Evolutionary conservation across 1,139 yeast species (phyloP).

Genomic region (Saccharomyces hybrid): DNA sequence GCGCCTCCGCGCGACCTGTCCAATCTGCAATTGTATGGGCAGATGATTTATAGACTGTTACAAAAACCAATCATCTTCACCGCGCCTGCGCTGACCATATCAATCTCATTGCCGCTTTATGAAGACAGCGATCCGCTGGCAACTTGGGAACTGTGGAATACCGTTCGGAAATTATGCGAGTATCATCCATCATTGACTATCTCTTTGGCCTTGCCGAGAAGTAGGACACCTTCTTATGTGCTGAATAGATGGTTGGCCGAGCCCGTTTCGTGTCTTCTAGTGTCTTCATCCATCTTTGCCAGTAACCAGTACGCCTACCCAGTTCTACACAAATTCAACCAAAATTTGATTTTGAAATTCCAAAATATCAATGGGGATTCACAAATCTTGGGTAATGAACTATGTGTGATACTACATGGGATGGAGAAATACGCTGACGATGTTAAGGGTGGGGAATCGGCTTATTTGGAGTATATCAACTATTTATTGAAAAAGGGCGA

Average conservation of each 20-base stretch:
- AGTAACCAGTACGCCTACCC: slow-evolving; percentile 54
- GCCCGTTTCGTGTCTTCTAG: slow-evolving; percentile 49
- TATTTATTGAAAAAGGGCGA: slow-evolving; percentile 39
- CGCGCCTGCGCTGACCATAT: slow-evolving; percentile 19
- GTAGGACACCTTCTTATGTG: slow-evolving; percentile 41
- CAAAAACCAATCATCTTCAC: slow-evolving; percentile 18
- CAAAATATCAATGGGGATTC: slow-evolving; percentile 29
- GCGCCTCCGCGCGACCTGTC: slow-evolving; percentile 57
- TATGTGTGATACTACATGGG: slow-evolving; percentile 38
- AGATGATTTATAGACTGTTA: slow-evolving; percentile 34
- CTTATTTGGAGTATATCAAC: slow-evolving; percentile 47
- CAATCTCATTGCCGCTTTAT: slow-evolving; percentile 32
- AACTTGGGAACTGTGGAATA: slow-evolving; percentile 68
- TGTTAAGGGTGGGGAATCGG: slow-evolving; percentile 39
- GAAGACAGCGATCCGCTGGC: slow-evolving; percentile 47
- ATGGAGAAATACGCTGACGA: slow-evolving; percentile 35
- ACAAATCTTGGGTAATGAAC: slow-evolving; percentile 19
- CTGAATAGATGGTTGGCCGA: slow-evolving; percentile 57
- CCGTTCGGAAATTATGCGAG: slow-evolving; percentile 47
- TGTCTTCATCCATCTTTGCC: slow-evolving; percentile 48
- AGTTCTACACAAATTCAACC: slow-evolving; percentile 51
- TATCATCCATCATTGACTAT: slow-evolving; percentile 47
- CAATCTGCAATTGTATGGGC: slow-evolving; percentile 44
- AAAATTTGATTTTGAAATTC: slow-evolving; percentile 31
- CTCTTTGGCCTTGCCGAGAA: slow-evolving; percentile 49